A percentile compares a stretch with the other conserved stretches of the same genome.
Conservation (phyloP, 257 asterid species). For the Haberlea rhodopensis region DNA sequence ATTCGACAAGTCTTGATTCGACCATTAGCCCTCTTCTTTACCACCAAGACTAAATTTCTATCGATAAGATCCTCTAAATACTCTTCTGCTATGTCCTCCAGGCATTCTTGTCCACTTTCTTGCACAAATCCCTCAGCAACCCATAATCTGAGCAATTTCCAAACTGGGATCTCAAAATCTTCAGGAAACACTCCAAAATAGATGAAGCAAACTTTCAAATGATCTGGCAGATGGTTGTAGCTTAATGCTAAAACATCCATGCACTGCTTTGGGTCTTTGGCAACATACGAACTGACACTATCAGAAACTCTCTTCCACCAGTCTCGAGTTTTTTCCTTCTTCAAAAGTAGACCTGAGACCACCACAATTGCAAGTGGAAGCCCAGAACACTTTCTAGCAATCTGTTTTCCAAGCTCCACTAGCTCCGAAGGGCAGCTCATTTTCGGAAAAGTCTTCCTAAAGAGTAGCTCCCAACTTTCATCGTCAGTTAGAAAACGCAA, state of each 20-base stretch:
- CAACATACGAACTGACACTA: slow-evolving; percentile 30
- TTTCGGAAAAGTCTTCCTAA: slow-evolving; percentile 23
- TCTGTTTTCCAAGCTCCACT: slow-evolving; percentile 29
- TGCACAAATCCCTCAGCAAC: slow-evolving; percentile 39
- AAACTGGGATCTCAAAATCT: slow-evolving; percentile 33
- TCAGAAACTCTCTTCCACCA: slow-evolving; percentile 34
- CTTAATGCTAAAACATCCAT: slow-evolving; percentile 36
- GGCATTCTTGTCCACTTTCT: slow-evolving; percentile 20
- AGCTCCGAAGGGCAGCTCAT: slow-evolving; percentile 30
- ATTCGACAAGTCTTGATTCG: slow-evolving; percentile 27
- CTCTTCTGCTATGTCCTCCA: slow-evolving; percentile 35
- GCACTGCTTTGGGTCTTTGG: slow-evolving; percentile 31
- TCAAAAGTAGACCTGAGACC: slow-evolving; percentile 33
- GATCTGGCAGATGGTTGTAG: slow-evolving; percentile 36
- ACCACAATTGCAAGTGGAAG: slow-evolving; percentile 41
- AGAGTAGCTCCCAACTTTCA: slow-evolving; percentile 41
- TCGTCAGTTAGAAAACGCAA: slow-evolving; percentile 26
- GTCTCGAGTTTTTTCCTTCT: slow-evolving; percentile 26
- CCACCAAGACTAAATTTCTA: slow-evolving; percentile 30
- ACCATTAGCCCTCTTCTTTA: slow-evolving; percentile 25
- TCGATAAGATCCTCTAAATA: slow-evolving; percentile 38
- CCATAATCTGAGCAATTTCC: slow-evolving; percentile 37
- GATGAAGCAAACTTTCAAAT: slow-evolving; percentile 38
- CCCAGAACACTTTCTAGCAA: slow-evolving; percentile 37
- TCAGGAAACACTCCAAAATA: slow-evolving; percentile 38